Conservation (phyloP, 495 filamentous ascomycete species). For the Chaetomidium leptoderma region DNA sequence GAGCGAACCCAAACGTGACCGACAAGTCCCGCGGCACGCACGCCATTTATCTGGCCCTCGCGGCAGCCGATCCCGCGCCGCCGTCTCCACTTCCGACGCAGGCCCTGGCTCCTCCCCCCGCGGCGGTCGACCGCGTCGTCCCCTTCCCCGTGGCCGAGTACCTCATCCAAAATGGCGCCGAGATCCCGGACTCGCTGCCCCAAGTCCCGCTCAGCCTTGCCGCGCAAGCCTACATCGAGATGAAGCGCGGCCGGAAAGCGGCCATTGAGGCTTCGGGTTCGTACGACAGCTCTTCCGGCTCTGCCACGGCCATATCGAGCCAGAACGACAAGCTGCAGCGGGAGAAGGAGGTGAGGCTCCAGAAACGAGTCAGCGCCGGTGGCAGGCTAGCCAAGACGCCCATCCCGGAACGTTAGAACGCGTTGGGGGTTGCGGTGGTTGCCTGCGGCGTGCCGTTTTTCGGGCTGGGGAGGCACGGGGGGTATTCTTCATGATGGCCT, state of each 20-base stretch:
- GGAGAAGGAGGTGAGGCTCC: conserved; percentile 52
- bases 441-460: conserved; percentile 28
- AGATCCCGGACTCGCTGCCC: conserved; percentile 62
- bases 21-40: conserved; percentile 88
- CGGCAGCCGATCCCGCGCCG: conserved; percentile 85
- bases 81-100: conserved; percentile 47
- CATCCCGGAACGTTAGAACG: conserved; percentile 51
- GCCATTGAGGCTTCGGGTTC: conserved; percentile 36
- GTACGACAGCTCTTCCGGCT: conserved; percentile 18
- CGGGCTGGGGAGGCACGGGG: neutral
- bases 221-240: conserved; percentile 78
- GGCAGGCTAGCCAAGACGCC: conserved; percentile 55
- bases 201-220: conserved; percentile 54
- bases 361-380: conserved; percentile 61
- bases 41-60: conserved; percentile 83
- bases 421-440: conserved; percentile 23
- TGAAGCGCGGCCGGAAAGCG: conserved; percentile 59
- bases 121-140: conserved; percentile 37
- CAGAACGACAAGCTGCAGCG: conserved; percentile 41
- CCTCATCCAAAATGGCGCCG: conserved; percentile 88
- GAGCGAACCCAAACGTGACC: conserved; percentile 78
- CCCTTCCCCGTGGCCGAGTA: conserved; percentile 87
- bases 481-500: conserved; percentile 4
- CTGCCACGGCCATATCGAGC: conserved; percentile 1
- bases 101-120: conserved; percentile 14